A percentile compares a stretch with the other conserved stretches of the same genome.
Evolutionary conservation across 2,329 filamentous ascomycete genomes (phyloP).

Genomic region (Aspergillus tanneri): DNA sequence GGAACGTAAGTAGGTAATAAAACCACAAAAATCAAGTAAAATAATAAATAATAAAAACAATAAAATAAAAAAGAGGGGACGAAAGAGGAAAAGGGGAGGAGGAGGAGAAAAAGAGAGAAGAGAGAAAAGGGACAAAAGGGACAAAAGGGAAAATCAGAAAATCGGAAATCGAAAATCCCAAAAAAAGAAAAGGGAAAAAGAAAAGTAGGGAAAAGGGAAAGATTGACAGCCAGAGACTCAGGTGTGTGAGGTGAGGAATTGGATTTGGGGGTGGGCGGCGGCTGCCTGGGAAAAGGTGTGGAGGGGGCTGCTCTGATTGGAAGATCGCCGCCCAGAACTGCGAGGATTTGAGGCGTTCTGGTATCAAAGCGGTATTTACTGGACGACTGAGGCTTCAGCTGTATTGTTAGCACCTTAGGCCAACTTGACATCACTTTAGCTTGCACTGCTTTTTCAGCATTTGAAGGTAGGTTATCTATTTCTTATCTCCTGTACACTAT

Average conservation of each 20-base stretch:
- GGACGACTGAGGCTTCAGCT: conserved; percentile 5
- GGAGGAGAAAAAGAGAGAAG: conserved; percentile 20
- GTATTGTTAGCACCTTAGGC: too few relatives aligned
- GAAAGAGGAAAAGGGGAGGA: conserved; percentile 22
- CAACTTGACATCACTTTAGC: too few relatives aligned
- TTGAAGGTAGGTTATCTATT: too few relatives aligned
- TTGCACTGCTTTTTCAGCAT: too few relatives aligned
- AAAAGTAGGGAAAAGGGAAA: conserved; percentile 16
- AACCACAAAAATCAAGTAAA: conserved; percentile 21
- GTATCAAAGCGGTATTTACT: conserved; percentile 12
- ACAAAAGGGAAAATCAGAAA: conserved; percentile 20
- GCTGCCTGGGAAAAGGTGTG: conserved; percentile 18
- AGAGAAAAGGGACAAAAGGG: conserved; percentile 20
- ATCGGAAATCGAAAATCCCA: conserved; percentile 15
- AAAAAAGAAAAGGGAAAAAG: conserved; percentile 18
- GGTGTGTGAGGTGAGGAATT: conserved; percentile 6
- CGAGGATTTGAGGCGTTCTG: conserved; percentile 12
- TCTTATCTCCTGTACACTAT: too few relatives aligned
- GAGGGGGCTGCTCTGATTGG: conserved; percentile 19
- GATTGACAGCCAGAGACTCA: conserved; percentile 15
- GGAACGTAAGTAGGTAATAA: conserved; percentile 18
- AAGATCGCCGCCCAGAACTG: conserved; percentile 23
- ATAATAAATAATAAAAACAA: conserved; percentile 16
- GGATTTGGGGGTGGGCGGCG: conserved; percentile 12
- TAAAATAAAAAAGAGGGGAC: conserved; percentile 23